phyloP scores from a whole-genome alignment of 2,329 filamentous ascomycete genomes.

The Aspergillus amoenus region DNA sequence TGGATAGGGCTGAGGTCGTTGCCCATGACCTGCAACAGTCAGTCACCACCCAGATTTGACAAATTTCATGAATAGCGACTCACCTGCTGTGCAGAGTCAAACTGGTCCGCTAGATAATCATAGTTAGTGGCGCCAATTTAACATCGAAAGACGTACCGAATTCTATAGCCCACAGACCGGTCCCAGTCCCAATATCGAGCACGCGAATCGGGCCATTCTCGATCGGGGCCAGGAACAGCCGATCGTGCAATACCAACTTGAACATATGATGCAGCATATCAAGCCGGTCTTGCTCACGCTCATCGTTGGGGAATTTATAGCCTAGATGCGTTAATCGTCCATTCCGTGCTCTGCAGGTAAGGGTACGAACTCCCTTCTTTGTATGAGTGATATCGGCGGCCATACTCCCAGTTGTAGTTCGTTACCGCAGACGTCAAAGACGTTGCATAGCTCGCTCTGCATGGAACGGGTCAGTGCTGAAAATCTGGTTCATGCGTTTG shows the following conservation, averaged over 20 bases:
- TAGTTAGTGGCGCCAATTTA: background rate
- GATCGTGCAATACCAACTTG: conserved; percentile 26
- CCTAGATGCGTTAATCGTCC: background rate
- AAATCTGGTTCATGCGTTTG: background rate
- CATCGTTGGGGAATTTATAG: conserved; percentile 14
- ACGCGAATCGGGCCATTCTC: conserved; percentile 13
- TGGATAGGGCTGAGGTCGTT: conserved; percentile 15
- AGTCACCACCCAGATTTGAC: background rate
- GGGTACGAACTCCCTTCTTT: conserved; percentile 7
- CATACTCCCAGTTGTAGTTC: conserved; percentile 1
- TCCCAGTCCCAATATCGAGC: conserved; percentile 28
- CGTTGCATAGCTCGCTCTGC: conserved; percentile 4
- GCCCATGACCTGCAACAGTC: background rate
- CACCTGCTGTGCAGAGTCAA: background rate
- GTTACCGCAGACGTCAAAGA: background rate
- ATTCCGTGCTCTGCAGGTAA: background rate
- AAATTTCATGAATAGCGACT: background rate
- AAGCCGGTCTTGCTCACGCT: conserved; percentile 8
- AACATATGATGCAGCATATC: conserved; percentile 27
- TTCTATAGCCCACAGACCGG: conserved; percentile 28
- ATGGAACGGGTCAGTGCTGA: background rate
- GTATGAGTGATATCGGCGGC: conserved; percentile 6
- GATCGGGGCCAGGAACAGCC: conserved; percentile 25
- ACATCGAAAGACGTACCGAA: conserved; percentile 12
- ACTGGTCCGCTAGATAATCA: background rate